Evolutionary conservation across 1,284 basidiomycete genomes (phyloP), one percentile per base, ranked within the genome.

Genomic region (Leccinum cinnamomeum): DNA sequence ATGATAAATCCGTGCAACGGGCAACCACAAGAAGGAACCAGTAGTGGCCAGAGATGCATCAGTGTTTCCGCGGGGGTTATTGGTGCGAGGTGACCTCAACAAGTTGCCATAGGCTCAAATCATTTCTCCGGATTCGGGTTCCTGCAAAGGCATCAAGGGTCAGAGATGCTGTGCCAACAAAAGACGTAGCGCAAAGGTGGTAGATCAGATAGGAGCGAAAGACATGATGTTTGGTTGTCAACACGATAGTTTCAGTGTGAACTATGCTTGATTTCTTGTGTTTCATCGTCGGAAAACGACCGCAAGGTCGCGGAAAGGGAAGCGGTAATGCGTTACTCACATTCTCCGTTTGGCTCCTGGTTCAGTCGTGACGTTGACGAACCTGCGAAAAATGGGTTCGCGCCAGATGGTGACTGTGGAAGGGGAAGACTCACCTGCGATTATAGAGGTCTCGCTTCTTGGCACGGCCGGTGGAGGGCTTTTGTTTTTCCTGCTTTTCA

Each of bases 401-500:
- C 46, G 30, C 59, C 66, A 10, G 4, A 35, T 2, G 59, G 18
- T 5, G 65, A 59, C 2, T 2, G 2, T 11, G 28, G n/a, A 28
- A 7, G 53, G 20, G 10, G 10, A 2, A 70, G 68, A 80, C 83
- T 70, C 79, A 92, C 91, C 93, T 89, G 77, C 92, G 89, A 83
- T 95, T 95, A 86, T 97, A 97, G 72, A 97, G 82, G 65, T 94
- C 84, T 70, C 95, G 87, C 88, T 97, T 97, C 88, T 97, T 94
- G 67, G 95, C 95, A 76, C 95, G 92, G 72, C 95, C 95, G 82
- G 94, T 95, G 64, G 93, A 89, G 25, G 83, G 84, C 88, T 96
- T 97, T 87, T 95, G 93, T 89, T 97, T 97, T 85, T 97, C 95
- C 83, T 96, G 94, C 80, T 90, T 88, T 78, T 97, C 95, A 78